Evolutionary conservation across 164 flowering plant genomes (phyloP), one percentile per base, ranked within the genome.

Genomic region (Hamamelis virginiana): DNA sequence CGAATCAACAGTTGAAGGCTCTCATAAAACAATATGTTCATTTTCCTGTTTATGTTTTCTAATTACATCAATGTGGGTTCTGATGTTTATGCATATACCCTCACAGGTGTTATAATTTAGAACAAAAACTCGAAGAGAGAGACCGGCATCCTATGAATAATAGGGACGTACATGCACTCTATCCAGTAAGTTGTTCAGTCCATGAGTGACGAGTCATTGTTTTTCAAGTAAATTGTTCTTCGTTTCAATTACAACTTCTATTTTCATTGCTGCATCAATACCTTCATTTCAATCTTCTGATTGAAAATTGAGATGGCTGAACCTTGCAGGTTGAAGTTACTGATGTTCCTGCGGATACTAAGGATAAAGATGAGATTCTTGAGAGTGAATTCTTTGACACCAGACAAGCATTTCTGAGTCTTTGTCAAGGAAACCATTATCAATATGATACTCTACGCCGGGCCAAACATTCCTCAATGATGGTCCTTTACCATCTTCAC

Each of bases 371-470:
- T 80, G 99, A 96, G 68, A 93, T 90, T 78, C 89, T 93, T 50
- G 99, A 96, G 82, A 91, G 96, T 80, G 99, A 96, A 75, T 96
- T 96, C 70, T 96, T 96, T 81, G 99, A 96, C 73, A 93, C 99
- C 0, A 87, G 99, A 70, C 99, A 93, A 72, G 99, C 99, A 50
- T 96, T 96, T 77, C 80, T 96, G 65, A 91, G 98, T 80, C 97
- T 96, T 66, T 96, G 98, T 77, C 99, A 96, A 81, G 99, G 98
- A 66, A 96, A 93, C 65, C 97, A 96, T 80, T 96, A 96, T 75
- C 99, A 96, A 62, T 96, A 91, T 82, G 99, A 96, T 81, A 96
- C 99, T n/a, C 80, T 96, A 22, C 91, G 99, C 44, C 86, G 99
- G 55, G 99, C 99, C 21, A 96, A 96, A 73, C 99, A 96, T 79